Base-by-base conservation (phyloP, 1,284 basidiomycete species). In the Chondrostereum purpureum region DNA sequence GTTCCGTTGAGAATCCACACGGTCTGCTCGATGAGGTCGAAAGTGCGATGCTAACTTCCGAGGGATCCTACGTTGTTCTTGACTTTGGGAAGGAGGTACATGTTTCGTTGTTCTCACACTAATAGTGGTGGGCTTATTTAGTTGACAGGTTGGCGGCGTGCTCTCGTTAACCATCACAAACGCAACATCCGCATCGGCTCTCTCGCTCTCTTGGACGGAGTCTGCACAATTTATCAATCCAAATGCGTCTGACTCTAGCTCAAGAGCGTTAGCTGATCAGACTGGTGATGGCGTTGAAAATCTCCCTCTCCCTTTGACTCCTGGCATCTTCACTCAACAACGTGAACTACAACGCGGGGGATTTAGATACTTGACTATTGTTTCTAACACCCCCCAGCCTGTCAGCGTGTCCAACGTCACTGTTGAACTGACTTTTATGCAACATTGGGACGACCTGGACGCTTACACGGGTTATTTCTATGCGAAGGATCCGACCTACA, bases 381-480 rank as follows among this genome's bases (percentile, higher is more conserved):
- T 68, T 1, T 69, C 68, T 0, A 67, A 62, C 39, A 63, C 62
- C 5, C 48, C 62, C 12, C 57, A 55, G 14, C 46, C 63, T 3
- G 59, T 75, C 11, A 58, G 65, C 1, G 65, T 76, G 34, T 70
- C 72, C 3, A 73, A 74, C 48, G 55, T 75, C n/a, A 61, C 69
- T 0, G 63, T 72, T 39, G 56, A 63, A 5, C 67, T 71, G 22
- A 72, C 70, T 0, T 77, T 75, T 58, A 66, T 68, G 60, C 73
- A 73, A 1, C 71, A 74, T 48, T 62, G 58, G 55, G 63, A 68
- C 14, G 58, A 73, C 47, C 55, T 76, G 47, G 58, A 67, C 23
- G 66, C 69, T 22, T 76, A 76, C 50, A 62, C 63, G 11, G 74
- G 74, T 4, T 76, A 75, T 50, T 77, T 76, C 59, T 74, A 59